These are phyloP conservation scores for Kregervanrija pseudodelftensis DNA, from an alignment of 805 yeast species.

Conservation along the genomic window DNA sequence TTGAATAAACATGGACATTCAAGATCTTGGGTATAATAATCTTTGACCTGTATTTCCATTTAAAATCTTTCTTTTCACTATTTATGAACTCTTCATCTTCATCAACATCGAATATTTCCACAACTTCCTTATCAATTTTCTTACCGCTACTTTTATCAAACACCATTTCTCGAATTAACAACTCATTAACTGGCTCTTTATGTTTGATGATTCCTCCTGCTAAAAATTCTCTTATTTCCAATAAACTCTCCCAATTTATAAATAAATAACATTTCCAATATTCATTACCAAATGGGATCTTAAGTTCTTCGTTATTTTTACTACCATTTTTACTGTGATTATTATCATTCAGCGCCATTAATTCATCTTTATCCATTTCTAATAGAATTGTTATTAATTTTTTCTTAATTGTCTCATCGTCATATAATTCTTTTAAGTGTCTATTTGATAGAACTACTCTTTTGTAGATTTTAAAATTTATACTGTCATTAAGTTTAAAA, in stretches of 20 bases:
- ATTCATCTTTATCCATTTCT: conserved; percentile 16
- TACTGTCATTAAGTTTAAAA: conserved; percentile 11
- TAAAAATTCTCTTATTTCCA: conserved; percentile 3
- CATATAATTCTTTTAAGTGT: conserved; percentile 17
- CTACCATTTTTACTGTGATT: conserved; percentile 1
- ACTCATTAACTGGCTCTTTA: conserved; percentile 9
- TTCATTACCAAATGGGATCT: conserved; percentile 17
- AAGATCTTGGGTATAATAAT: conserved; percentile 15
- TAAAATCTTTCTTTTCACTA: conserved; percentile 11
- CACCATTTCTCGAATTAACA: conserved; percentile 13
- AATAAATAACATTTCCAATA: conserved; percentile 21
- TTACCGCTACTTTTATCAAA: conserved; percentile 1
- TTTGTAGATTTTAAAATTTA: conserved; percentile 14
- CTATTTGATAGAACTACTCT: conserved; percentile 19
- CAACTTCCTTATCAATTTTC: background rate
- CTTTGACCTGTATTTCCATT: conserved; percentile 14
- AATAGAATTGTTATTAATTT: conserved; percentile 15
- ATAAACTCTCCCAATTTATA: conserved; percentile 9
- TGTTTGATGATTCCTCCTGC: conserved; percentile 1
- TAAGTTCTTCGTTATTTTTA: conserved; percentile 6
- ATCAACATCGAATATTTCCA: conserved; percentile 3
- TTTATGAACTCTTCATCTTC: conserved; percentile 2
- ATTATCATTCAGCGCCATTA: conserved; percentile 2
- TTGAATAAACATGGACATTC: conserved; percentile 20
- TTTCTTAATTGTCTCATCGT: conserved; percentile 10